Conservation (phyloP, 352 stramenopile species). For the Phytophthora colocasiae region DNA sequence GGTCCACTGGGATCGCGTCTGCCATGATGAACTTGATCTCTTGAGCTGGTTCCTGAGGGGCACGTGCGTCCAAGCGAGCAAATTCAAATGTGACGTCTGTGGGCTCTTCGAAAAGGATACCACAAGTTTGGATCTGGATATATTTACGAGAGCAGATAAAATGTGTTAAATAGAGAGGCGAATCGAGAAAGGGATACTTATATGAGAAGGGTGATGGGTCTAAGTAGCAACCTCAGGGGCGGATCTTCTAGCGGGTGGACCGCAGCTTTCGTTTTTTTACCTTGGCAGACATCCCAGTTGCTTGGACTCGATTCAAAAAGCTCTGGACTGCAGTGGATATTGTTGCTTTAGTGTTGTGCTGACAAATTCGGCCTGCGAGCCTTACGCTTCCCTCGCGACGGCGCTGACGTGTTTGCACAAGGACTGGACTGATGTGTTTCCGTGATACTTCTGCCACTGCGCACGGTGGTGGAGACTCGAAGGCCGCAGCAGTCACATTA, state of each 20-base stretch:
- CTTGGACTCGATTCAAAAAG: no score
- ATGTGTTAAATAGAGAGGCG: neutral
- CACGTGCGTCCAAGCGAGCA: slow-evolving; percentile 20
- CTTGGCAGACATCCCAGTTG: no score
- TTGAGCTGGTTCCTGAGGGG: slow-evolving; percentile 13
- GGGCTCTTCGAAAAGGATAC: slow-evolving; percentile 6
- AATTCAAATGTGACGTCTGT: slow-evolving; percentile 31
- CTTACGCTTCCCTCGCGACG: neutral
- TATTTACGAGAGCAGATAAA: neutral
- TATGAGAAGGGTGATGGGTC: neutral
- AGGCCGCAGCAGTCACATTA: no score
- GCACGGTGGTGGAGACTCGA: slow-evolving; percentile 5
- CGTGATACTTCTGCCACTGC: neutral
- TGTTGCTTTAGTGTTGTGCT: no score
- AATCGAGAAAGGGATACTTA: slow-evolving; percentile 1
- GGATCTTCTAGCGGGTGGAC: slow-evolving; percentile 4
- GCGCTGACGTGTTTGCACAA: slow-evolving; percentile 3
- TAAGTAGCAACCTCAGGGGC: neutral
- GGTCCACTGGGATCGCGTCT: slow-evolving; percentile 21
- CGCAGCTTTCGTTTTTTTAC: neutral
- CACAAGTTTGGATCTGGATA: slow-evolving; percentile 6
- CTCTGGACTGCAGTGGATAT: no score
- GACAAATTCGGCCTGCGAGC: neutral
- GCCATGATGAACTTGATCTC: slow-evolving; percentile 21
- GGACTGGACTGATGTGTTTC: neutral